Base-by-base conservation (phyloP, 805 yeast genomes). In the Candida railenensis region DNA sequence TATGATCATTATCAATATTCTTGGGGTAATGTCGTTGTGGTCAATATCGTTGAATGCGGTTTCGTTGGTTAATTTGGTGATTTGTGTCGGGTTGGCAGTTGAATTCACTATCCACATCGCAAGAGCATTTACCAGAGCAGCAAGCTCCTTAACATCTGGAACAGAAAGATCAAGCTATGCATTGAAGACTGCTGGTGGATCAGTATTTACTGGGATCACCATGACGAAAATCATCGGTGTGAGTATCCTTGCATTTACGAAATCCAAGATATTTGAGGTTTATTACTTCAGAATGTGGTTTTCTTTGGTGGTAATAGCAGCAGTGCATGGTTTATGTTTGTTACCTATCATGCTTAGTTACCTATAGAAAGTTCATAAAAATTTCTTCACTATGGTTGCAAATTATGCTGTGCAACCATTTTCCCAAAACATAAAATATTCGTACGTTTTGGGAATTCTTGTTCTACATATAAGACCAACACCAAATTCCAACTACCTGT, bases 271-370 rank as follows among this genome's bases (percentile, higher is more conserved):
- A 25, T 94, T 92, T 64, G 95, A 89, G 54, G 80, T 92, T 1
- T 92, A 89, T 65, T 92, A 94, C 63, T 92, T 92, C 74, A 71
- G 96, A 50, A 91, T 92, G 97, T 92, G 98, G 98, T 67, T 87
- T 11, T 73, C 90, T 0, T 72, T 92, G 49, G 85, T 92, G 7
- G 50, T 86, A 1, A 71, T 87, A 46, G 96, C 96, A 1, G 81
- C 91, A 0, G 53, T 86, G 1, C 97, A 92, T 62, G 80, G 94
- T 3, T 72, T 92, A 44, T 75, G 87, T 34, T 79, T 92, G 47
- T 69, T 92, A 44, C 99, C 99, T 0, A 80, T 89, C 3, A 61
- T 85, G 22, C 69, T 92, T 34, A 76, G 89, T 21, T 66, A 73
- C 43, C 71, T 16, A 14, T 34, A 34, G 19, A 34, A 28, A 28